Evolutionary conservation across 78 protist species (phyloP), one percentile per base, ranked within the genome.

Genomic region (Dictyostelium firmibasis): DNA sequence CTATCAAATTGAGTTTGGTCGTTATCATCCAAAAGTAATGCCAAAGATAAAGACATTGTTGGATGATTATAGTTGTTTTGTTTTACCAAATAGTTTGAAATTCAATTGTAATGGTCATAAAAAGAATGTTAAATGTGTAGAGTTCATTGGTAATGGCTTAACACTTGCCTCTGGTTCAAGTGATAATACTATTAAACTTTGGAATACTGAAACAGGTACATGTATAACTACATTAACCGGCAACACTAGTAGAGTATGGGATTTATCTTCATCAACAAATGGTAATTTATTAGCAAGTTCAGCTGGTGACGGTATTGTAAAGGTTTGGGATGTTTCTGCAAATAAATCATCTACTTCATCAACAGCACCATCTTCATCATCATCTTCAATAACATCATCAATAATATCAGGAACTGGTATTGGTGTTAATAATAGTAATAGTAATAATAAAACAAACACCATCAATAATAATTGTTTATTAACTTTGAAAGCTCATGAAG

Each of bases 81-180:
- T 93, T 18, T 82, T 97, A 2, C 98, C 98, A 9, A 97, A 96
- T 70, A 95, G 96, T 36, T 13, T 53, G 29, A 53, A 64, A 25
- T 44, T 27, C 47, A 25, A 50, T 27, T 50, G 93, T 67, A 4
- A 0, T 3, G 98, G 98, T 3, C 98, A 97, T 82, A 18, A 82
- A 36, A 91, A 84, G 67, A 96, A 94, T 85, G 97, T 97, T 50
- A 97, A 97, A 81, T 83, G 95, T 85, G 94, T 95, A 20, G 94
- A 92, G 3, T 97, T 91, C 27, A 70, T 95, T 74, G 97, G 96
- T 4, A 91, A 84, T 13, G 98, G 98, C 3, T 18, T 64, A 10
- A 41, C 27, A 1, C 47, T 96, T n/a, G 96, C 82, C 23, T 75
- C 95, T 7, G 98, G 98, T 2, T 81, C 94, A 3, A 76, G 87